phyloP scores from a whole-genome alignment of 1,139 yeast genomes.

The Candida labiduridarum region DNA sequence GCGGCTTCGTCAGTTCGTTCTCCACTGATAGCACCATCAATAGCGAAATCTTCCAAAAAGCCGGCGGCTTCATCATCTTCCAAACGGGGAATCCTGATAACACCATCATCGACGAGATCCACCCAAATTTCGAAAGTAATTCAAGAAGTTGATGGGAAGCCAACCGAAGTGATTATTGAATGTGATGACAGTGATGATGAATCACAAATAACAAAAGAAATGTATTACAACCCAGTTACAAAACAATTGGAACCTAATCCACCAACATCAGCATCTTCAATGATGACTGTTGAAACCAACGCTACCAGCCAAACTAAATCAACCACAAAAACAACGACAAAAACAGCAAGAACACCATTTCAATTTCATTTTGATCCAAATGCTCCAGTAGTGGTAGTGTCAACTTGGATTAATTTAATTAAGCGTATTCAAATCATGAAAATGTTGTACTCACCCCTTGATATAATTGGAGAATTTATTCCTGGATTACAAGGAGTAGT shows the following conservation, averaged over 20 bases:
- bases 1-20: not conserved
- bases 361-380: slow-evolving; percentile 9
- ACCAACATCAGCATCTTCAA: slow-evolving; percentile 32
- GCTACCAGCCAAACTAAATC: too few relatives aligned
- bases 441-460: slow-evolving; percentile 46
- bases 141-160: slow-evolving; percentile 6
- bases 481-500: slow-evolving; percentile 45
- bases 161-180: slow-evolving; percentile 35
- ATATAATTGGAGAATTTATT: slow-evolving; percentile 39
- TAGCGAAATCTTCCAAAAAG: too few relatives aligned
- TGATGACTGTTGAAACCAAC: slow-evolving; percentile 11
- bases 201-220: slow-evolving; percentile 26
- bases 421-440: slow-evolving; percentile 41
- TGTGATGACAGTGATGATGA: slow-evolving; percentile 34
- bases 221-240: slow-evolving; percentile 37
- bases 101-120: not conserved
- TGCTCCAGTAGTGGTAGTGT: slow-evolving; percentile 24
- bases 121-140: not conserved
- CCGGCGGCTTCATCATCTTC: not conserved
- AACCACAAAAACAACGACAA: not conserved
- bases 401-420: slow-evolving; percentile 36
- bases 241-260: slow-evolving; percentile 37
- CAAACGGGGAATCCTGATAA: not conserved
- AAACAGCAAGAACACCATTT: not conserved
- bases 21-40: not conserved